Base-by-base conservation (phyloP, 768 basidiomycete genomes). In the Lactifluus pinguis region DNA sequence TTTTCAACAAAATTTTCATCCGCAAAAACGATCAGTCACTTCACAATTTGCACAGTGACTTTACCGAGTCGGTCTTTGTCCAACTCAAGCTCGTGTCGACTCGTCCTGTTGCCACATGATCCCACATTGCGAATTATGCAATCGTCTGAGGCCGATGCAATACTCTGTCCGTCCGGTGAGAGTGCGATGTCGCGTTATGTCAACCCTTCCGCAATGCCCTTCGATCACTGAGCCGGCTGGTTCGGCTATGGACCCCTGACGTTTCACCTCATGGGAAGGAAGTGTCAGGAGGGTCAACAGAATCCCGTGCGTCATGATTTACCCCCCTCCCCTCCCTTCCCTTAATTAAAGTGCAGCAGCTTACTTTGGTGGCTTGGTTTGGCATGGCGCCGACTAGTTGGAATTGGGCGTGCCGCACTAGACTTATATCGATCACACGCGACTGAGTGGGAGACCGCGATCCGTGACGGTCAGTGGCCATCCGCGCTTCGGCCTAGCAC, bases 131-230 rank as follows among this genome's bases (percentile, higher is more conserved):
- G n/a, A n/a, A n/a, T n/a, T n/a, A n/a, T n/a, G n/a, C n/a, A n/a
- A n/a, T n/a, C n/a, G n/a, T n/a, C n/a, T n/a, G n/a, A n/a, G n/a
- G n/a, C n/a, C n/a, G n/a, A n/a, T n/a, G n/a, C n/a, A n/a, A n/a
- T n/a, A n/a, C n/a, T n/a, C n/a, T n/a, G n/a, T n/a, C n/a, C n/a
- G n/a, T n/a, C n/a, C n/a, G n/a, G n/a, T n/a, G n/a, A n/a, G n/a
- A n/a, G n/a, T n/a, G 90, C 53, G 90, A 92, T 69, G 87, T 90
- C 55, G 89, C 84, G 4, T 73, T 92, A 36, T 92, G 89, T 72
- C 80, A 87, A 75, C 89, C 89, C 0, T 92, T 91, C 68, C 80
- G 87, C 68, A 86, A 83, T 58, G 81, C 86, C 1, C 73, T 92
- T 55, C 80, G 82, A 29, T 79, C 80, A 30, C 82, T 82, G 6